Evolutionary conservation across 192 early-diverging fungal genomes (phyloP), one percentile per base, ranked within the genome.

Genomic region (Spinellus fusiger): DNA sequence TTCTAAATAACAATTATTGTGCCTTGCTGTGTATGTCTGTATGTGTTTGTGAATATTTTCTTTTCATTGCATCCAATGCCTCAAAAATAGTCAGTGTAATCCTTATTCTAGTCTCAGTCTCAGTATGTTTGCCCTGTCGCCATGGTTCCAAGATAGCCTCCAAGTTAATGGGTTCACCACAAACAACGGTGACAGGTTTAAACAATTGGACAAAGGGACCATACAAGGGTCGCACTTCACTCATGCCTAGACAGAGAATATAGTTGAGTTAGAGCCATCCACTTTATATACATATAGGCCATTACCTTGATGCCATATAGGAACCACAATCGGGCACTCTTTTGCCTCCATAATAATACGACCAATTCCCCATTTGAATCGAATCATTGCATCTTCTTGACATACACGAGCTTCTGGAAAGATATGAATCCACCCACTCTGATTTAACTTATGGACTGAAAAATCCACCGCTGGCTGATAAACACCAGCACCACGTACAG

Each of bases 361-460:
- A 13, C 86, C 89, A 9, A 96, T 79, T 10, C 94, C 94, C 94
- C 94, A 96, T 65, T 86, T 84, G 64, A 93, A 91, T 32, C 77
- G 80, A 40, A 84, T 69, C 54, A 89, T 50, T 4, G 27, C 44
- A 5, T 71, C 62, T 4, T 68, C 58, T 62, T 88, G 86, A 68
- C 89, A 84, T 44, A 90, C 78, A 57, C 77, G 83, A 31, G 80
- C 90, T 62, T 96, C 93, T 5, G 93, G 89, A 59, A 92, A 96
- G n/a, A 96, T 76, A 51, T 96, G 93, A 34, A 95, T 78, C 93
- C 93, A 96, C 13, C 73, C 67, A 58, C 84, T 83, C 20, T 84
- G 69, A 54, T 84, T 79, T 22, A 91, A 69, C 54, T 80, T 75
- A 9, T 84, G 73, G 33, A 94, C 69, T 5, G 87, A 91, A 61